These are phyloP conservation scores for Nitzschia inconspicua DNA, from an alignment of 108 stramenopile genomes.

Conservation along the genomic window DNA sequence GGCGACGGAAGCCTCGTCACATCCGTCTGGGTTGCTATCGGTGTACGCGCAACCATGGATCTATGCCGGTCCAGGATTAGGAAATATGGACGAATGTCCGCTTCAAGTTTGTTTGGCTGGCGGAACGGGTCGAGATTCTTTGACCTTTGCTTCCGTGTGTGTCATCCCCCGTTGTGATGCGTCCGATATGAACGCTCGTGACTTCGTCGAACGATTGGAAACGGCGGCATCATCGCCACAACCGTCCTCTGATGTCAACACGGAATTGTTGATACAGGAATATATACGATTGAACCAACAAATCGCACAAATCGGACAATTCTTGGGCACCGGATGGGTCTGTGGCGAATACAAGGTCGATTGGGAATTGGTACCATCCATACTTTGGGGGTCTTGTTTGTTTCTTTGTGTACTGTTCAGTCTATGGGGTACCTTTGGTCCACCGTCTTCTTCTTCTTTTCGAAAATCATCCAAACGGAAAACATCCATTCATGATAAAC, in stretches of 20 bases:
- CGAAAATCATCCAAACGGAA: too few species aligned
- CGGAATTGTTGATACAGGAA: slow-evolving; percentile 3
- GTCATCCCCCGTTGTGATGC: slow-evolving; percentile 42
- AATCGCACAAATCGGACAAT: slow-evolving; percentile 36
- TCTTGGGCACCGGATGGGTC: slow-evolving; percentile 48
- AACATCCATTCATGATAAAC: too few species aligned
- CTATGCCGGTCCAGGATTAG: slow-evolving; percentile 48
- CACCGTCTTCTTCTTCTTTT: too few species aligned
- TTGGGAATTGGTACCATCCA: slow-evolving; percentile 26
- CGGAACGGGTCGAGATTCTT: slow-evolving; percentile 32
- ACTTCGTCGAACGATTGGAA: slow-evolving; percentile 27
- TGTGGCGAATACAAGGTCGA: slow-evolving; percentile 43
- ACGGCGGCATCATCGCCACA: slow-evolving; percentile 3
- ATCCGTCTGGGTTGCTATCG: slow-evolving; percentile 34
- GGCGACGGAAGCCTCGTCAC: slow-evolving; percentile 44
- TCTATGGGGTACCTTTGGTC: slow-evolving; percentile 7
- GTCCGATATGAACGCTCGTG: slow-evolving; percentile 28
- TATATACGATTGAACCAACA: slow-evolving; percentile 27
- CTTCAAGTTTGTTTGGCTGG: slow-evolving; percentile 39
- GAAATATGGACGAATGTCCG: slow-evolving; percentile 54
- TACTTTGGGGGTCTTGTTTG: neutral
- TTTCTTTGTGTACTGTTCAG: neutral
- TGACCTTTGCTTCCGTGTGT: slow-evolving; percentile 51
- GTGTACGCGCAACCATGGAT: slow-evolving; percentile 46
- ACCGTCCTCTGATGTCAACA: neutral